Base-by-base conservation (phyloP, 371 early-diverging fungal genomes). In the Lichtheimia ramosa region DNA sequence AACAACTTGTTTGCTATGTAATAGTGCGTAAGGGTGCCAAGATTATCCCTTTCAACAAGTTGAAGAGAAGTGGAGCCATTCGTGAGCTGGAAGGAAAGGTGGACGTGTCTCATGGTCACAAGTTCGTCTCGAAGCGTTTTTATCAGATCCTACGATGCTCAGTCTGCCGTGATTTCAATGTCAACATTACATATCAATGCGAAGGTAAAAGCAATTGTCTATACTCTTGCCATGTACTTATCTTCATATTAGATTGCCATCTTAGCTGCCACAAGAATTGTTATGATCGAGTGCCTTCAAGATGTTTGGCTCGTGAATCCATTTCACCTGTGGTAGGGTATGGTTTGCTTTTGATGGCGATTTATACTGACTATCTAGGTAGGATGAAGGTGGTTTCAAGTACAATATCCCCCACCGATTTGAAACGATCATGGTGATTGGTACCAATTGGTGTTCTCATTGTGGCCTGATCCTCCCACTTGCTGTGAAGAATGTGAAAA, bases 61-160 rank as follows among this genome's bases (percentile, higher is more conserved):
- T 98, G 16, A 89, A 89, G 39, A 93, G 98, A 68, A 88, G 89
- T 50, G 91, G 89, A 41, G 95, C 96, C 8, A 92, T 96, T 14
- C 89, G 95, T 60, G 95, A 95, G 78, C 76, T 86, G 57, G 81
- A 83, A 50, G 89, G 89, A 48, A 87, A 86, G 43, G 83, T 93
- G 15, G 85, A 84, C 40, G 89, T 86, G 48, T 89, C 90, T 74
- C 88, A 90, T 56, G 96, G 97, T 13, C 97, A 98, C 73, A 88
- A 91, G 66, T 96, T 97, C 73, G 87, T 86, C 53, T 82, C 88
- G 40, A 82, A 87, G 62, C 90, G 88, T 51, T 94, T 92, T 59
- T 97, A 96, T 68, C 90, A 92, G 57, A 92, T 96, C 67, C 91
- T 96, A 91, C 92, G 91, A 64, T 98, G 99, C 74, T 95, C 97